Base-by-base conservation (phyloP, 768 basidiomycete genomes). In the Boletus sp. region DNA sequence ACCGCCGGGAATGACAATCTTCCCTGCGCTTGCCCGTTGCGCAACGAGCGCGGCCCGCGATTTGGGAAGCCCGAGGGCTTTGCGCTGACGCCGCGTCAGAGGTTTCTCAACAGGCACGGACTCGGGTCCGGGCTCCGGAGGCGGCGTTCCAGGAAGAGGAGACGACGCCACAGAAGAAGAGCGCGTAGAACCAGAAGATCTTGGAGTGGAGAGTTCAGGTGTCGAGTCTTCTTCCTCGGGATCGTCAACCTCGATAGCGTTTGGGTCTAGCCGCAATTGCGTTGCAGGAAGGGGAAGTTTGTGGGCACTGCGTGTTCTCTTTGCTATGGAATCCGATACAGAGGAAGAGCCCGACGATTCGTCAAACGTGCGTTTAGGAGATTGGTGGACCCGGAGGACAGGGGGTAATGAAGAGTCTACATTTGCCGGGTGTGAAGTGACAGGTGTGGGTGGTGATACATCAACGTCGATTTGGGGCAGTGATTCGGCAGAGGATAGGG, bases 21-120 rank as follows among this genome's bases (percentile, higher is more conserved):
- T 86, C 35, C 87, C 87, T 39, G 79, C 78, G 50, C 76, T 66
- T 19, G 54, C 45, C 35, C 64, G 61, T 51, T 65, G 64, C 30
- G 62, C 66, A 8, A 64, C 64, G 14, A 71, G 62, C 5, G 67
- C 74, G 8, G 73, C 34, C 5, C 80, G 74, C 1, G 75, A 64
- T 65, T 84, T 88, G 0, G 87, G 87, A 40, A 90, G 66, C 2
- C 86, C 85, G 11, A 85, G 74, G n/a, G 74, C 75, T 71, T 85
- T 90, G 33, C 85, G 76, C 70, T 92, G 82, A 21, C 88, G 73
- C 45, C 84, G 73, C 7, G 88, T 91, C 43, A 91, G 50, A 7
- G 75, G 76, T 43, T 71, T 76, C 58, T 74, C 58, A 33, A 52
- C 17, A 23, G 7, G 41, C 11, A 38, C 43, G 9, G 58, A 50